A percentile compares a stretch with the other conserved stretches of the same genome.
Evolutionary conservation across 2,329 filamentous ascomycete species (phyloP).

Genomic region (Eurotiales sp.): DNA sequence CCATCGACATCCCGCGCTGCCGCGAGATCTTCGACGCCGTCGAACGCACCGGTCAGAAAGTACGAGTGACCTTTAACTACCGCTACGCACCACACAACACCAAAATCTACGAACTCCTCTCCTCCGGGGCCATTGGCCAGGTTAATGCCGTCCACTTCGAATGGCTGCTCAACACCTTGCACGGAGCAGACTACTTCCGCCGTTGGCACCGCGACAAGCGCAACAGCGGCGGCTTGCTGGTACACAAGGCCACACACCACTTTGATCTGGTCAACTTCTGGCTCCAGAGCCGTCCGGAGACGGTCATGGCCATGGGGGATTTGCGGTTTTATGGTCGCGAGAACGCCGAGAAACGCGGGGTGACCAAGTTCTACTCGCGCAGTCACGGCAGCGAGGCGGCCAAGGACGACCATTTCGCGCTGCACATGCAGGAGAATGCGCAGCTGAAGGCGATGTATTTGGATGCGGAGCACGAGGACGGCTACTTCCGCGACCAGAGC

Average conservation of each 20-base stretch:
- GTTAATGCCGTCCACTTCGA: constrained; percentile 60
- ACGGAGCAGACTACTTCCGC: constrained; percentile 61
- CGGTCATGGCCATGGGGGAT: constrained; percentile 57
- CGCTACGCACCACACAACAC: constrained; percentile 64
- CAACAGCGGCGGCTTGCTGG: constrained; percentile 57
- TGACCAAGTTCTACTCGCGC: constrained; percentile 50
- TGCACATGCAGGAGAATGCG: constrained; percentile 51
- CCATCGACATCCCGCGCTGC: constrained; percentile 56
- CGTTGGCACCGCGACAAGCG: constrained; percentile 61
- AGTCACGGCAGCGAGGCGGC: constrained; percentile 51
- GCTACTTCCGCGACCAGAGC: constrained; percentile 59
- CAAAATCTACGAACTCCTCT: constrained; percentile 53
- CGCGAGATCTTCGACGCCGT: constrained; percentile 54
- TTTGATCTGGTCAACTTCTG: constrained; percentile 64
- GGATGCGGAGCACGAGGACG: constrained; percentile 61
- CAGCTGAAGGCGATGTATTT: constrained; percentile 58
- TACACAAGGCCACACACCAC: constrained; percentile 63
- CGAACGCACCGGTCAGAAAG: constrained; percentile 45
- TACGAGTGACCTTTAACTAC: constrained; percentile 63
- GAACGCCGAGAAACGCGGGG: constrained; percentile 56
- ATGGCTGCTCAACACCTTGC: constrained; percentile 61
- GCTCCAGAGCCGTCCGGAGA: constrained; percentile 53
- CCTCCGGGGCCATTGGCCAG: constrained; percentile 53
- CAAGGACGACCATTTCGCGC: constrained; percentile 55
- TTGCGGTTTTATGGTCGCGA: constrained; percentile 60